Conservation (phyloP, 2,329 filamentous ascomycete species). For the Ophiostoma perfectum region DNA sequence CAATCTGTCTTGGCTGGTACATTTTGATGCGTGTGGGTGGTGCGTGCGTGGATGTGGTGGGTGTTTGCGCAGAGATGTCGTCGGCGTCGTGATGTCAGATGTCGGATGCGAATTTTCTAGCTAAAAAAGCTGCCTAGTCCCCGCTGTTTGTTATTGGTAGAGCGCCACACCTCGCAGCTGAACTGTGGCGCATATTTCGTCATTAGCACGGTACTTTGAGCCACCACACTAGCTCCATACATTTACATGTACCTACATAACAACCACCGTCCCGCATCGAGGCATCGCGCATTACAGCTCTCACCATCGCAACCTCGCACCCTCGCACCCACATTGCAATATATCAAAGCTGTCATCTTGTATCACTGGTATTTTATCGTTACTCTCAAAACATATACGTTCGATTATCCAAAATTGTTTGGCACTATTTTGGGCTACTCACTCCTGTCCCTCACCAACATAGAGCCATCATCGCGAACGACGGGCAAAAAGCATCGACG, state of each 20-base stretch:
- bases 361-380: neutral
- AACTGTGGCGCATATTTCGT: constrained; percentile 6
- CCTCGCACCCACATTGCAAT: neutral
- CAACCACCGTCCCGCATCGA: neutral
- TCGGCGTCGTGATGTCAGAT: constrained; percentile 8
- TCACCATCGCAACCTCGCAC: neutral
- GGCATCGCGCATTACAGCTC: neutral
- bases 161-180: neutral
- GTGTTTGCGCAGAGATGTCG: neutral
- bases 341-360: neutral
- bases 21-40: constrained; percentile 39
- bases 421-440: neutral
- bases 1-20: constrained; percentile 51
- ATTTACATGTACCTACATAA: neutral
- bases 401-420: neutral
- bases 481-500: neutral
- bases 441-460: neutral
- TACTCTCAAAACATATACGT: neutral
- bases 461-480: neutral
- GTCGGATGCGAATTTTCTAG: constrained; percentile 20
- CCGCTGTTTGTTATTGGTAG: constrained; percentile 6
- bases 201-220: neutral
- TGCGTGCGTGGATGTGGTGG: neutral
- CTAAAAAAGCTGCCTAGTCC: neutral
- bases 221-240: too few relatives aligned